A percentile compares a stretch with the other conserved stretches of the same genome.
phyloP scores from a whole-genome alignment of 208 protist genomes.

The Trichomonas vaginalis region DNA sequence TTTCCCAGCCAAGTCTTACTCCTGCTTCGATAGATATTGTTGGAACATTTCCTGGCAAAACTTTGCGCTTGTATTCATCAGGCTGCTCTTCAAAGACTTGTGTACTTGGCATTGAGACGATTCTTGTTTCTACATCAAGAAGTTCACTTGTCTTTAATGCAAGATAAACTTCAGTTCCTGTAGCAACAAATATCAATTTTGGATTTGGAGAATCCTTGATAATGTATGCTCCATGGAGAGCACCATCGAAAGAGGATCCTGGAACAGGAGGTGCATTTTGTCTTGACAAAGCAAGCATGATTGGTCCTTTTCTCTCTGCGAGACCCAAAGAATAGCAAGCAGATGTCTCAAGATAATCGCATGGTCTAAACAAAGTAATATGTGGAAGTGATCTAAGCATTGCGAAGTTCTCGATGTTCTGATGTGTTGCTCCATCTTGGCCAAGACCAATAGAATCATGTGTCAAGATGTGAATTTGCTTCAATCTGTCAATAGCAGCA shows the following conservation, averaged over 20 bases:
- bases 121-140: slow-evolving; percentile 27
- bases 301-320: slow-evolving; percentile 38
- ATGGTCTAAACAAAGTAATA: slow-evolving; percentile 71
- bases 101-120: slow-evolving; percentile 90
- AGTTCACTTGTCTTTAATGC: slow-evolving; percentile 14
- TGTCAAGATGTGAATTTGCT: slow-evolving; percentile 83
- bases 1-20: not conserved
- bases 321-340: slow-evolving; percentile 16
- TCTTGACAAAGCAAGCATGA: slow-evolving; percentile 70
- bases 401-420: slow-evolving; percentile 45
- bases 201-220: slow-evolving; percentile 25
- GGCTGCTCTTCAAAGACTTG: slow-evolving; percentile 81
- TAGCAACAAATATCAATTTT: slow-evolving; percentile 72
- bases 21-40: slow-evolving; percentile 27
- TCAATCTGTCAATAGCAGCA: slow-evolving; percentile 67
- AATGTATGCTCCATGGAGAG: slow-evolving; percentile 38
- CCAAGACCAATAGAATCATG: slow-evolving; percentile 97
- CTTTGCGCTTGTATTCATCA: slow-evolving; percentile 53
- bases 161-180: slow-evolving; percentile 77
- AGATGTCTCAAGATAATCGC: slow-evolving; percentile 75
- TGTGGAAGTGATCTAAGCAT: slow-evolving; percentile 72
- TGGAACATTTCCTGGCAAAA: slow-evolving; percentile 21
- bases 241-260: slow-evolving; percentile 54
- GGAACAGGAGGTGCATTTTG: slow-evolving; percentile 64
- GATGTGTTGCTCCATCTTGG: slow-evolving; percentile 98